These are phyloP conservation scores for Dryas integrifolia DNA, from an alignment of 331 rosid species.

Conservation along the genomic window DNA sequence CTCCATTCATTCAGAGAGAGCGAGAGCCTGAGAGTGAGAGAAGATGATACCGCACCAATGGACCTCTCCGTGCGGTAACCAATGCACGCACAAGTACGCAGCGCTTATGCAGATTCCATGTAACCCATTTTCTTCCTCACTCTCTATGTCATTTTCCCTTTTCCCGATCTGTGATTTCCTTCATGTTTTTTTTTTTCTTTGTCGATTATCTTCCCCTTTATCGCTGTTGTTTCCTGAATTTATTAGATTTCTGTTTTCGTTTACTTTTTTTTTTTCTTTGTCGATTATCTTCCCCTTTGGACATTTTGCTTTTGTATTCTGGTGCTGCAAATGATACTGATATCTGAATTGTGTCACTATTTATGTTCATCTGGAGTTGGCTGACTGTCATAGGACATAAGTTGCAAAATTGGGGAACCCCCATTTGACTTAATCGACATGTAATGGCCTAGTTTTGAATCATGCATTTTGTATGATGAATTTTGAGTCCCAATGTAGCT, in stretches of 20 bases:
- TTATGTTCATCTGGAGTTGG: neutral
- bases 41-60: conserved; percentile 72
- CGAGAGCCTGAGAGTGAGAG: neutral
- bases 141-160: neutral
- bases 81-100: conserved; percentile 76
- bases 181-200: neutral
- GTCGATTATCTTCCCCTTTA: neutral
- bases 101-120: conserved; percentile 81
- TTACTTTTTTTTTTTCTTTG: too few relatives aligned
- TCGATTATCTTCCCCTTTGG: neutral
- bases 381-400: too few relatives aligned
- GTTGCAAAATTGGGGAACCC: too few relatives aligned
- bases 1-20: neutral
- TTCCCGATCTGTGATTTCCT: neutral
- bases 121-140: conserved; percentile 14
- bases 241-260: neutral
- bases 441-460: neutral
- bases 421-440: neutral
- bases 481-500: neutral
- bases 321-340: neutral
- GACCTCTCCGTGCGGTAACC: conserved; percentile 70
- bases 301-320: neutral
- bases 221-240: neutral
- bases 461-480: neutral
- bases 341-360: neutral